phyloP scores from a whole-genome alignment of 1,139 yeast genomes.

The Pichia sp. region DNA sequence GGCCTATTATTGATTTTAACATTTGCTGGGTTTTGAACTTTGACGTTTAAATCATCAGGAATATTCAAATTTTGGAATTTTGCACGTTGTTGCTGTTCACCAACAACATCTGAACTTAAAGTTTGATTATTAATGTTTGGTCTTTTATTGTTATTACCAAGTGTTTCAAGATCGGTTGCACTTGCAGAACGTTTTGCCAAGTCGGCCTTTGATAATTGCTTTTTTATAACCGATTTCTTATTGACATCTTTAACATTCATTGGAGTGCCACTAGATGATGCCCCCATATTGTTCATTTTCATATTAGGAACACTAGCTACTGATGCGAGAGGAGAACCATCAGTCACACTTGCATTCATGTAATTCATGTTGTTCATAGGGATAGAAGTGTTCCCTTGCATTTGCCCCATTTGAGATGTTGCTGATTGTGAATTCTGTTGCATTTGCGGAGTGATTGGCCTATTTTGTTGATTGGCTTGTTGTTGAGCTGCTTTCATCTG shows the following conservation, averaged over 20 bases:
- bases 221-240: conserved; percentile 2
- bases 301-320: conserved; percentile 1
- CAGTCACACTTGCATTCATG: not conserved
- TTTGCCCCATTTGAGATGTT: conserved; percentile 3
- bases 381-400: conserved; percentile 1
- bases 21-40: conserved; percentile 56
- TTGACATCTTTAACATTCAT: not conserved
- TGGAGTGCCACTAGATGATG: not conserved
- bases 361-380: not conserved
- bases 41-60: conserved; percentile 59
- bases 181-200: not conserved
- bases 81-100: conserved; percentile 22
- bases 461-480: conserved; percentile 13
- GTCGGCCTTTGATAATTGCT: conserved; percentile 1
- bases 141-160: conserved; percentile 3
- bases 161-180: not conserved
- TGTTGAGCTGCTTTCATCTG: conserved; percentile 24
- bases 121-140: not conserved
- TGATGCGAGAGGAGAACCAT: not conserved
- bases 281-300: not conserved
- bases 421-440: conserved; percentile 9
- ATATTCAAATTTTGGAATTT: conserved; percentile 71
- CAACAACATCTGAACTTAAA: conserved; percentile 19
- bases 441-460: conserved; percentile 19
- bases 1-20: conserved; percentile 62